These are phyloP conservation scores for Penicillium expansum DNA, from an alignment of 2,329 filamentous ascomycete species.

Conservation along the genomic window DNA sequence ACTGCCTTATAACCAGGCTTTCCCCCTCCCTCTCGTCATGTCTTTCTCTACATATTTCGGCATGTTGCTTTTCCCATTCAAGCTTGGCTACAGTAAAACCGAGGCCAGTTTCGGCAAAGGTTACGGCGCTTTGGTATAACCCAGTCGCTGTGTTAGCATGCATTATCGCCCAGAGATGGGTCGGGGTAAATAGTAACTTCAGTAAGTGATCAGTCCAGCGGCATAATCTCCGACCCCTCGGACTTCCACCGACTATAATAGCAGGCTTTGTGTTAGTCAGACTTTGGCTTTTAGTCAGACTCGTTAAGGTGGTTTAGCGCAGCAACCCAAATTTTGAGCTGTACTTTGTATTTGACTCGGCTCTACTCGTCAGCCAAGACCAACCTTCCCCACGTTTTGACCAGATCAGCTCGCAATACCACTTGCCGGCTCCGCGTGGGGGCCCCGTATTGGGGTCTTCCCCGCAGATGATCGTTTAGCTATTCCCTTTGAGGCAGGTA, in stretches of 20 bases:
- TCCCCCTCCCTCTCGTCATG: background rate
- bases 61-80: background rate
- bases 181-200: background rate
- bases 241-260: constrained; percentile 11
- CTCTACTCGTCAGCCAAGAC: constrained; percentile 15
- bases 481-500: background rate
- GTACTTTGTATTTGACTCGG: background rate
- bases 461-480: constrained; percentile 13
- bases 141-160: background rate
- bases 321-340: background rate
- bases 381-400: background rate
- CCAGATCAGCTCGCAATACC: background rate
- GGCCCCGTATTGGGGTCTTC: constrained; percentile 9
- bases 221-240: constrained; percentile 9
- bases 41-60: background rate
- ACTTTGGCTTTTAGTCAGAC: background rate
- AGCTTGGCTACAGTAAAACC: background rate
- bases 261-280: background rate
- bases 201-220: background rate
- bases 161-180: background rate
- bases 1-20: background rate
- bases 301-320: background rate
- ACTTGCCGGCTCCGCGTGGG: constrained; percentile 6
- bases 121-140: background rate
- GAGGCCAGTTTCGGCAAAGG: background rate